Evolutionary conservation across 345 rosid genomes (phyloP).

Genomic region (Diplotaxis tenuifolia): DNA sequence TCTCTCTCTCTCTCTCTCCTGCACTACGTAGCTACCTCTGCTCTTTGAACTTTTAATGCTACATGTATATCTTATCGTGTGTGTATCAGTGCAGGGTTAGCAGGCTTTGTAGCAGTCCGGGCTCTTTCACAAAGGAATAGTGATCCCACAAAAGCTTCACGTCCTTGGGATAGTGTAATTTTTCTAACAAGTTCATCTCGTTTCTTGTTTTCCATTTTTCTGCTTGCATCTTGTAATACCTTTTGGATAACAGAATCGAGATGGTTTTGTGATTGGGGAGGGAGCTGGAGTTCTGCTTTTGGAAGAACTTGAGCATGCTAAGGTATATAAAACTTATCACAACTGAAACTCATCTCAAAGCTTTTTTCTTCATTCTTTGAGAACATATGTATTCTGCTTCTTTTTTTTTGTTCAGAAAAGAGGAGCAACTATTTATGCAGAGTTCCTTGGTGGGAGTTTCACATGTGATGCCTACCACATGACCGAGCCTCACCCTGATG

Average conservation of each 20-base stretch:
- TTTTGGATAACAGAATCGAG: slow-evolving; percentile 59
- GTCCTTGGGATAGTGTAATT: slow-evolving; percentile 92
- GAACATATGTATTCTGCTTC: slow-evolving; percentile 6
- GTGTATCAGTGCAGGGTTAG: slow-evolving; percentile 65
- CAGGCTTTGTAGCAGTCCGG: slow-evolving; percentile 91
- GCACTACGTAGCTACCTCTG: no score
- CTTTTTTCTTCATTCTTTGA: no score
- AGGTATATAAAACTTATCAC: slow-evolving; percentile 45
- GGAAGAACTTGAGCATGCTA: slow-evolving; percentile 96
- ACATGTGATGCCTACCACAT: slow-evolving; percentile 95
- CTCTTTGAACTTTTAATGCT: slow-evolving; percentile 11
- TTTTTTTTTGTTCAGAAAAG: slow-evolving; percentile 50
- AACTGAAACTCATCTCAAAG: slow-evolving; percentile 1
- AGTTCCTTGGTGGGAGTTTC: slow-evolving; percentile 93
- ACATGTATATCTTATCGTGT: slow-evolving; percentile 10
- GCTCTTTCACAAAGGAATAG: slow-evolving; percentile 87
- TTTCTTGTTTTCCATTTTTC: not conserved
- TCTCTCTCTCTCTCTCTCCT: no score
- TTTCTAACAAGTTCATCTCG: not conserved
- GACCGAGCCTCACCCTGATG: slow-evolving; percentile 95
- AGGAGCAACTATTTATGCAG: slow-evolving; percentile 89
- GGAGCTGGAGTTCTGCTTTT: slow-evolving; percentile 96
- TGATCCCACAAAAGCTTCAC: slow-evolving; percentile 92
- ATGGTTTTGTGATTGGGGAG: slow-evolving; percentile 98
- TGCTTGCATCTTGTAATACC: no score